Evolutionary conservation across 2,329 filamentous ascomycete genomes (phyloP).

Genomic region (Diaporthe citriasiana): DNA sequence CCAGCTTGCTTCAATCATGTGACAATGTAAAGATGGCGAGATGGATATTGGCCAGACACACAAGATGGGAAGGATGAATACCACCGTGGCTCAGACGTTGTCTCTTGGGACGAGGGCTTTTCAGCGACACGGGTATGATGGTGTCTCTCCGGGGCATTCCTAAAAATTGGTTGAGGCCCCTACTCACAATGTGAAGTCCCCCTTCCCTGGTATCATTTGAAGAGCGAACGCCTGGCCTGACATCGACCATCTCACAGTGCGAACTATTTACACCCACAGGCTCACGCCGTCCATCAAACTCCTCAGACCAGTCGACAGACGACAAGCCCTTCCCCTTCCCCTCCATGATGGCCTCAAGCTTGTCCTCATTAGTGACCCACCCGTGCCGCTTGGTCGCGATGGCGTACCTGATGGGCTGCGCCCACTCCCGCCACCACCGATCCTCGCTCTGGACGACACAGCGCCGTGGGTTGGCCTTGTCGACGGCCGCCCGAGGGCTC

Average conservation of each 20-base stretch:
- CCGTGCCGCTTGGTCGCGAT: constrained; percentile 55
- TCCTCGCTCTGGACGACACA: constrained; percentile 70
- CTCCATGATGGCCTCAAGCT: constrained; percentile 67
- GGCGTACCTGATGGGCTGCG: constrained; percentile 58
- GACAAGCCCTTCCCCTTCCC: constrained; percentile 55
- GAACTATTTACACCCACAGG: not conserved
- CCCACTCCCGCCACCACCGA: constrained; percentile 69
- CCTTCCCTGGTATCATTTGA: not conserved
- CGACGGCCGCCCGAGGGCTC: constrained; percentile 51
- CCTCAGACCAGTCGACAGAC: constrained; percentile 60
- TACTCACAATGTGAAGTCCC: not conserved
- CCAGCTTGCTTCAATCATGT: not conserved
- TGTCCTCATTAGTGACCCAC: constrained; percentile 67
- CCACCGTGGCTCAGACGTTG: not conserved
- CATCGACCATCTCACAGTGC: not conserved
- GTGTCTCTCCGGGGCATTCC: not conserved
- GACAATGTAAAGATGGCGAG: too few relatives aligned
- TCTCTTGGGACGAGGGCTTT: not conserved
- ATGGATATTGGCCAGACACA: not conserved
- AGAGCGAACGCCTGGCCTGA: not conserved
- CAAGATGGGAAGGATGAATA: not conserved
- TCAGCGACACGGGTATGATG: too few relatives aligned
- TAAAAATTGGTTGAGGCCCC: too few relatives aligned
- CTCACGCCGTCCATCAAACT: constrained; percentile 1
- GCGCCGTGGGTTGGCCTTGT: constrained; percentile 47